Evolutionary conservation across 306 rosid species (phyloP).

Genomic region (Glycyrrhiza uralensis): DNA sequence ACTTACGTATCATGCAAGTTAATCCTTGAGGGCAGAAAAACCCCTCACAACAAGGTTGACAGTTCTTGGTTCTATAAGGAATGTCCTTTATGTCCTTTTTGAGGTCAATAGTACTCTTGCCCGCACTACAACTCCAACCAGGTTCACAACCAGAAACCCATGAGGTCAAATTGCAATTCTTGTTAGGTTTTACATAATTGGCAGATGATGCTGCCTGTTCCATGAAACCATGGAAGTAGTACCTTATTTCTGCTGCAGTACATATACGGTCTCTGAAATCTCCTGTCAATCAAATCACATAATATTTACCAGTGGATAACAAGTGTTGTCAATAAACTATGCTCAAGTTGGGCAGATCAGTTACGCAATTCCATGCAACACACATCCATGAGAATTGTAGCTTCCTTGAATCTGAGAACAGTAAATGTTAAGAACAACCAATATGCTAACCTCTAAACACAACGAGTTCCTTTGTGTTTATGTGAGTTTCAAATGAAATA

Average conservation of each 20-base stretch:
- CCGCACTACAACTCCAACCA: slow-evolving; percentile 75
- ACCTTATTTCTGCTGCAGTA: slow-evolving; percentile 54
- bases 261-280: slow-evolving; percentile 59
- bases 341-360: not conserved
- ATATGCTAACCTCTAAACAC: not conserved
- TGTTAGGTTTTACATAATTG: slow-evolving; percentile 56
- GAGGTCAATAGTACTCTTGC: slow-evolving; percentile 38
- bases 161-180: slow-evolving; percentile 67
- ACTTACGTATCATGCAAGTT: slow-evolving; percentile 90
- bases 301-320: not conserved
- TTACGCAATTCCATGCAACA: not conserved
- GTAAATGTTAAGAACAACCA: not conserved
- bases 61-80: slow-evolving; percentile 47
- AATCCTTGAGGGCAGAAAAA: slow-evolving; percentile 79
- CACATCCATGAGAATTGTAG: slow-evolving; percentile 1
- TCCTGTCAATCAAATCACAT: slow-evolving; percentile 44
- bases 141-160: slow-evolving; percentile 82
- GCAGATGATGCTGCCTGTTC: slow-evolving; percentile 20
- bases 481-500: not conserved
- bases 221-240: slow-evolving; percentile 49
- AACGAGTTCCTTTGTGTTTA: not conserved
- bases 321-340: not conserved
- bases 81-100: slow-evolving; percentile 27
- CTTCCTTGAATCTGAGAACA: not conserved
- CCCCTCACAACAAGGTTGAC: slow-evolving; percentile 80